These are phyloP conservation scores for Eucalyptus erythrocorys DNA, from an alignment of 345 rosid genomes.

Conservation along the genomic window DNA sequence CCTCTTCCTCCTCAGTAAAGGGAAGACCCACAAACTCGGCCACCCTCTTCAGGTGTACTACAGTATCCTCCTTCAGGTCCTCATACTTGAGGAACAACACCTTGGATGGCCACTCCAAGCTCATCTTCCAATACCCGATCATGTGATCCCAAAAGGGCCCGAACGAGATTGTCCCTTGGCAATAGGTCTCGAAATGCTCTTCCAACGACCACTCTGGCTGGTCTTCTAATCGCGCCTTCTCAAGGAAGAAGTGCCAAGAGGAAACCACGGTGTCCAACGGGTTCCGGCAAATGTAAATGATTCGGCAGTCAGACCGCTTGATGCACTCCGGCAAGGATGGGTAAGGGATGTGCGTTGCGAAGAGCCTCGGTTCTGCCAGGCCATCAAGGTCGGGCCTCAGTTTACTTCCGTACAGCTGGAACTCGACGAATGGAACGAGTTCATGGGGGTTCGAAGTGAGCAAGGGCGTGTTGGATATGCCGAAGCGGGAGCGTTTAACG, in stretches of 20 bases:
- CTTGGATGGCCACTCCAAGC: slow-evolving; percentile 5
- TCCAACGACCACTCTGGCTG: not conserved
- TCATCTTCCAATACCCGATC: slow-evolving; percentile 17
- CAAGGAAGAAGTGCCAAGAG: not conserved
- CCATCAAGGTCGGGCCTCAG: not conserved
- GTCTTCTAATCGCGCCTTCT: fast-evolving
- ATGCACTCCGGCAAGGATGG: not conserved
- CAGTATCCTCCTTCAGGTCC: slow-evolving; percentile 12
- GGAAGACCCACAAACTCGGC: not conserved
- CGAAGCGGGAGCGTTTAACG: not conserved
- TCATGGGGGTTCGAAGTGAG: slow-evolving; percentile 7
- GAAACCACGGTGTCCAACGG: not conserved
- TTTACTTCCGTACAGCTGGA: not conserved
- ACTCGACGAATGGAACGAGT: slow-evolving; percentile 10
- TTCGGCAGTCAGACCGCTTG: fast-evolving
- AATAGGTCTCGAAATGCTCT: not conserved
- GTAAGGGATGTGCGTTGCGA: not conserved
- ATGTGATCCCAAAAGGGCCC: slow-evolving; percentile 31
- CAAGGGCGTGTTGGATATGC: not conserved
- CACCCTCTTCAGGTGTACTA: not conserved
- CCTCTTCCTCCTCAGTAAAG: not conserved
- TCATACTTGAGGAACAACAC: slow-evolving; percentile 19
- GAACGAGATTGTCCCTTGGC: slow-evolving; percentile 1
- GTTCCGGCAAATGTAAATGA: not conserved
- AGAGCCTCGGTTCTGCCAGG: not conserved